These are phyloP conservation scores for Ceratobasidium sp. DNA, from an alignment of 1,284 basidiomycete species.

Conservation along the genomic window DNA sequence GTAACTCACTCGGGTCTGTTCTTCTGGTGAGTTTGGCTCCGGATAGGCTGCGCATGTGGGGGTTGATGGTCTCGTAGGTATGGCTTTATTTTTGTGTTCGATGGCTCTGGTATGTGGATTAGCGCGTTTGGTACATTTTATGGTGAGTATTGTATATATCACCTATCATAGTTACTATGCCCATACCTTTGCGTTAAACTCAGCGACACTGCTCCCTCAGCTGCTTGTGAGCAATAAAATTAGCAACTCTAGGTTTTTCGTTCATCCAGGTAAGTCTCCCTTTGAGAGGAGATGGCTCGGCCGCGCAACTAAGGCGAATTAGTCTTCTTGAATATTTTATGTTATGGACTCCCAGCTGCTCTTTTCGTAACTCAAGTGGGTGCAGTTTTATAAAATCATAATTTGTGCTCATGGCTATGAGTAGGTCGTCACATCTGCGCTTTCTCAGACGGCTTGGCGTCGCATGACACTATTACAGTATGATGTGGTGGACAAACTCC, in stretches of 20 bases:
- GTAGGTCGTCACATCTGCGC: constrained; percentile 26
- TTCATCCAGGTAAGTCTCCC: constrained; percentile 20
- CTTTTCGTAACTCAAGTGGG: constrained; percentile 33
- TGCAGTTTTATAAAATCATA: neutral
- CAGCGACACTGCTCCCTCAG: constrained; percentile 40
- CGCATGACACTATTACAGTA: constrained; percentile 14
- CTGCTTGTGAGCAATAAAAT: constrained; percentile 37
- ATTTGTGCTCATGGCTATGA: neutral
- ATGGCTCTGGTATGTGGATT: constrained; percentile 44
- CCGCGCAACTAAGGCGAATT: neutral
- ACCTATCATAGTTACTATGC: too few species aligned
- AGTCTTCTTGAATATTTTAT: constrained; percentile 39
- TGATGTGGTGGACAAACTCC: neutral
- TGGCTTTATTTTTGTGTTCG: constrained; percentile 42
- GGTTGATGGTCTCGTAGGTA: neutral
- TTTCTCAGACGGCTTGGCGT: constrained; percentile 31
- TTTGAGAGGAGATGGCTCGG: neutral
- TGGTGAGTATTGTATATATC: constrained; percentile 10
- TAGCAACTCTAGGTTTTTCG: constrained; percentile 14
- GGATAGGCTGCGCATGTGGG: neutral
- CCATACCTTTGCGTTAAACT: neutral
- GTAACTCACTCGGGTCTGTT: constrained; percentile 21
- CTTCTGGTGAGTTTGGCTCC: constrained; percentile 21
- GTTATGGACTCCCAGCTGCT: constrained; percentile 32
- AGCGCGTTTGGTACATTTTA: constrained; percentile 43